Evolutionary conservation across 768 basidiomycete species (phyloP).

Genomic region (Suillus lakei): DNA sequence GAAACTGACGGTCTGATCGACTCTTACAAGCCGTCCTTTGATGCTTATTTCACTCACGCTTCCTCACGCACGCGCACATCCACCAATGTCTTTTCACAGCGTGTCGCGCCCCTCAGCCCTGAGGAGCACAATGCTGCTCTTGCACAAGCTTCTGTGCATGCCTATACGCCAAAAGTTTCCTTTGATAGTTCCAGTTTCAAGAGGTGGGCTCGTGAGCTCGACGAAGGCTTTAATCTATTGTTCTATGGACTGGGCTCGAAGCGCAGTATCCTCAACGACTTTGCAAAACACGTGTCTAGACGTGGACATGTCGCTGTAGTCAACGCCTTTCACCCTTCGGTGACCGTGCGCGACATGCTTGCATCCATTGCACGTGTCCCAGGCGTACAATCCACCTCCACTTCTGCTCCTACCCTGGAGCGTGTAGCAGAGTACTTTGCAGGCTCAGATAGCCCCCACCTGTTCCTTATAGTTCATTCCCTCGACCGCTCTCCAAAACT

Average conservation of each 20-base stretch:
- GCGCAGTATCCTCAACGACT: constrained; percentile 71
- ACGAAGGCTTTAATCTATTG: constrained; percentile 84
- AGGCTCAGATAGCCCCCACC: constrained; percentile 34
- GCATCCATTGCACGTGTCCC: constrained; percentile 54
- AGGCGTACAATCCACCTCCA: constrained; percentile 18
- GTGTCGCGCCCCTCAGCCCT: constrained; percentile 70
- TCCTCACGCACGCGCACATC: constrained; percentile 74
- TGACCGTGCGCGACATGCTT: constrained; percentile 71
- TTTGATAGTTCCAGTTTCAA: constrained; percentile 44
- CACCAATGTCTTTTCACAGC: constrained; percentile 75
- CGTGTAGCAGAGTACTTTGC: constrained; percentile 70
- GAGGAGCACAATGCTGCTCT: constrained; percentile 58
- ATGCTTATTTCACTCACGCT: constrained; percentile 80
- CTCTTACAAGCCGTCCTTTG: constrained; percentile 63
- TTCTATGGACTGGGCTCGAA: constrained; percentile 94
- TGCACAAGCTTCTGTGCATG: constrained; percentile 9
- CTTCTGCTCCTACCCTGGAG: constrained; percentile 52
- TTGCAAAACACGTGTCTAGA: constrained; percentile 64
- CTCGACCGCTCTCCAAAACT: constrained; percentile 78
- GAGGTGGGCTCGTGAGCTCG: constrained; percentile 72
- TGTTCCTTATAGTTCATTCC: constrained; percentile 89
- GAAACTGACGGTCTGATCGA: constrained; percentile 15
- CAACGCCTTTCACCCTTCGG: constrained; percentile 77
- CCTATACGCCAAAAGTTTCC: constrained; percentile 23
- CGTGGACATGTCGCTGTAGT: constrained; percentile 76